Base-by-base conservation (phyloP, 352 stramenopile species). In the Globisporangium iwayamae region DNA sequence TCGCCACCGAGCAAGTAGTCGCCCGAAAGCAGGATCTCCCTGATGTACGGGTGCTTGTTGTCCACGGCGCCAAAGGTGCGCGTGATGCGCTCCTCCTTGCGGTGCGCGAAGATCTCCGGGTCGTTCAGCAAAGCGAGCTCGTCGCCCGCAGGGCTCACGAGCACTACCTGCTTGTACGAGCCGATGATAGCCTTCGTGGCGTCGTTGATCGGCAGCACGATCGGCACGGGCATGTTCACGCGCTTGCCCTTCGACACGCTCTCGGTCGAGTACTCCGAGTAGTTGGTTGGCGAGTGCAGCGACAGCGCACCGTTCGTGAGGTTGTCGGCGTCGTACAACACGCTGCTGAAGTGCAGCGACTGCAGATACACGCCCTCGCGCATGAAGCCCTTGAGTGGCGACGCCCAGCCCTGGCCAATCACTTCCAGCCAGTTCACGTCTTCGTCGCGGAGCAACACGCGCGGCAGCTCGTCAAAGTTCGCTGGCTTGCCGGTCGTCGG, bases 371-470 rank as follows among this genome's bases (percentile, higher is more conserved):
- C 96, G 32, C 96, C 96, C 74, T 99, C 96, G 30, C 97, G 82
- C 97, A 99, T 99, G 70, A 99, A 99, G 58, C 97, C 97, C 64
- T 87, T 91, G 7, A 99, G 81, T 36, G 97, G 97, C 32, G 90
- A 84, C 7, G 97, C 96, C 97, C 97, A 99, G 32, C 97, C 97
- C 73, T 99, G 96, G 41, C 93, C 96, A 68, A 99, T 91, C 39
- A 98, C 96, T 71, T 99, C 96, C 18, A 99, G 78, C 97, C 97
- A 99, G 72, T 99, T 98, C 25, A 99, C 81, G 73, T 99, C 97
- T 72, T 99, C 96, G 68, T 99, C 93, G 22, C 91, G 97, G 5
- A 99, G 84, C 28, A 99, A 77, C 22, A 98, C 96, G 60, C 97
- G 96, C 6, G 91, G 78, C 56, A 98, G 65, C 73, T 77, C 65